phyloP scores from a whole-genome alignment of 148 eudicot genomes.

The Amaranthus hypochondriacus region DNA sequence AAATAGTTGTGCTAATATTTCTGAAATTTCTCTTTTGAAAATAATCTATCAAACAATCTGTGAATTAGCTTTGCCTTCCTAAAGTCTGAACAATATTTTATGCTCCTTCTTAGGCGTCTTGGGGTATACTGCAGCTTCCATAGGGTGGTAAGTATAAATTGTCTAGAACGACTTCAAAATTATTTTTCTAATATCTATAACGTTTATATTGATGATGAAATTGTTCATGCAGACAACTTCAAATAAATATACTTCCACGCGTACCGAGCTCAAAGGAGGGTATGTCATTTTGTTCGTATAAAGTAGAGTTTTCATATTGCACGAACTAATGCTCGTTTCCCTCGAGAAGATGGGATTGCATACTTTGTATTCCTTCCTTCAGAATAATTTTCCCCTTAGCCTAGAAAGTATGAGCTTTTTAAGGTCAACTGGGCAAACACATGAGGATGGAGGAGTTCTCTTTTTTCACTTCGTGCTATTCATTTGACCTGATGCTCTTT shows the following conservation, averaged over 20 bases:
- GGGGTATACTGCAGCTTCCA: constrained; percentile 76
- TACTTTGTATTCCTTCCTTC: background rate
- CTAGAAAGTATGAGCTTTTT: no score
- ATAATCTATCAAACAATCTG: background rate
- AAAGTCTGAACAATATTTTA: constrained; percentile 3
- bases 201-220: background rate
- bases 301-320: background rate
- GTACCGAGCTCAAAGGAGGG: constrained; percentile 95
- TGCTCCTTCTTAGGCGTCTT: constrained; percentile 48
- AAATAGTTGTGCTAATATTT: background rate
- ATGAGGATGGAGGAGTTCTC: background rate
- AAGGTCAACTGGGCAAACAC: no score
- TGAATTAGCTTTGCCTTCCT: background rate
- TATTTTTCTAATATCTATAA: background rate
- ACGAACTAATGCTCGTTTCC: background rate
- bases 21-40: no score
- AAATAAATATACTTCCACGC: constrained; percentile 52
- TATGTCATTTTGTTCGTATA: constrained; percentile 29
- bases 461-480: background rate
- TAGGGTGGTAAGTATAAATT: constrained; percentile 46
- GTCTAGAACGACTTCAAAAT: background rate
- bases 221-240: constrained; percentile 52
- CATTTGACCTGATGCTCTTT: background rate
- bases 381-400: no score
- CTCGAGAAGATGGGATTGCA: background rate